Percentiles rank a stretch among this genome's conserved stretches.
phyloP scores from a whole-genome alignment of 2,329 filamentous ascomycete genomes.

The Didymella sp. region DNA sequence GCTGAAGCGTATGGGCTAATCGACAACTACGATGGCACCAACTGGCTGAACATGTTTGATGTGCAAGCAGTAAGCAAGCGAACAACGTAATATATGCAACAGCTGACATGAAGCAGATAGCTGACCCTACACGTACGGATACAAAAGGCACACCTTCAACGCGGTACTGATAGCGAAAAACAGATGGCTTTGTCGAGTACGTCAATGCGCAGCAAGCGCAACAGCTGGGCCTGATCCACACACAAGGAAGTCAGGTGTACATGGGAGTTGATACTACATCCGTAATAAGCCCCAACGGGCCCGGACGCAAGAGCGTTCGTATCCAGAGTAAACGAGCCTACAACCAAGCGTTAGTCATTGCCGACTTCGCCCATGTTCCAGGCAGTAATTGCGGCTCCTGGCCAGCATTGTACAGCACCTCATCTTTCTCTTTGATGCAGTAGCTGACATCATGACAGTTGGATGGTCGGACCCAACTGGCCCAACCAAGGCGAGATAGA shows the following conservation, averaged over 20 bases:
- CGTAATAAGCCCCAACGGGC: slow-evolving; percentile 41
- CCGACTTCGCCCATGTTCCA: slow-evolving; percentile 51
- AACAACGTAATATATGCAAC: background rate
- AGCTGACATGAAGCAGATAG: slow-evolving; percentile 34
- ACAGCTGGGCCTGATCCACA: slow-evolving; percentile 41
- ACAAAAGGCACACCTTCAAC: accelerated
- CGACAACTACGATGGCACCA: slow-evolving; percentile 48
- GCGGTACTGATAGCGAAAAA: slow-evolving; percentile 1
- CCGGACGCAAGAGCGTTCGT: slow-evolving; percentile 48
- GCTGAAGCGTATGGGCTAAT: slow-evolving; percentile 40
- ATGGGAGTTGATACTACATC: slow-evolving; percentile 48
- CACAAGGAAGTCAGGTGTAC: slow-evolving; percentile 46
- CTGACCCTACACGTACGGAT: slow-evolving; percentile 45
- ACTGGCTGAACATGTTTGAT: slow-evolving; percentile 49
- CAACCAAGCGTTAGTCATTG: slow-evolving; percentile 49
- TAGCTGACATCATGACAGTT: slow-evolving; percentile 32
- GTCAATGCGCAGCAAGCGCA: slow-evolving; percentile 44
- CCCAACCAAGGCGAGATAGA: slow-evolving; percentile 50
- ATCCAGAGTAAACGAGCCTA: slow-evolving; percentile 48
- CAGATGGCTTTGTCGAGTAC: slow-evolving; percentile 51
- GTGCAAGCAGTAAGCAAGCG: slow-evolving; percentile 37
- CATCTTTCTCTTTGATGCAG: background rate
- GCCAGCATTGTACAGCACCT: slow-evolving; percentile 47
- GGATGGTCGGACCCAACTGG: slow-evolving; percentile 52
- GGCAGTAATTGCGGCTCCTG: slow-evolving; percentile 49